Evolutionary conservation across 129 eudicot genomes (phyloP).

Genomic region (Helianthus tuberosus): DNA sequence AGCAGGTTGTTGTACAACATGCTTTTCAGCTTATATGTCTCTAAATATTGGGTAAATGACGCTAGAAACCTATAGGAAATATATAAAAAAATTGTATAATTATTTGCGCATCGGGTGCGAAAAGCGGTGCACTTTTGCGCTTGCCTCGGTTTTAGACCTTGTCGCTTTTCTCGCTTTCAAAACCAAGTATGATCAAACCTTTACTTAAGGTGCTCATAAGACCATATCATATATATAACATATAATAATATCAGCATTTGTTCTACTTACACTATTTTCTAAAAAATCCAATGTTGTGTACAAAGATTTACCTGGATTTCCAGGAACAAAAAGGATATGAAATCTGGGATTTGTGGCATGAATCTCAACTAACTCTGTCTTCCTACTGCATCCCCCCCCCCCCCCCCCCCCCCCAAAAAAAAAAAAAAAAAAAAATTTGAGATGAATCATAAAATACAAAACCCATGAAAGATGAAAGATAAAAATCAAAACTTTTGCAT

Average conservation of each 20-base stretch:
- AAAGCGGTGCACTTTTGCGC: no score
- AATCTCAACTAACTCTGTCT: constrained; percentile 72
- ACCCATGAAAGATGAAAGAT: background rate
- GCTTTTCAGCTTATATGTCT: no score
- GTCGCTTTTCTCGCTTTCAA: no score
- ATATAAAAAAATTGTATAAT: no score
- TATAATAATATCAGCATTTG: no score
- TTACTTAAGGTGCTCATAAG: background rate
- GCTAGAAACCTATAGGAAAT: no score
- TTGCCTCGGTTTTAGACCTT: no score
- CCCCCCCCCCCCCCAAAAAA: no score
- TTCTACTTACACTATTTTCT: background rate
- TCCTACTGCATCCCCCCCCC: constrained; percentile 53
- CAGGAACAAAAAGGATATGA: constrained; percentile 78
- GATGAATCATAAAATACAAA: background rate
- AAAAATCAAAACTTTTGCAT: constrained; percentile 13
- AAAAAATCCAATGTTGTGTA: background rate
- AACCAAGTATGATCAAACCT: no score
- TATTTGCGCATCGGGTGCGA: no score
- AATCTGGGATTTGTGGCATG: constrained; percentile 53
- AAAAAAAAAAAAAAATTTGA: background rate
- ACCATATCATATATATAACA: constrained; percentile 1
- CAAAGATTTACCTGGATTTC: constrained; percentile 75
- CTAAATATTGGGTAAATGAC: no score
- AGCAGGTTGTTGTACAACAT: no score